Conservation (phyloP, 1,284 basidiomycete species). For the Ustilago xerochloae region DNA sequence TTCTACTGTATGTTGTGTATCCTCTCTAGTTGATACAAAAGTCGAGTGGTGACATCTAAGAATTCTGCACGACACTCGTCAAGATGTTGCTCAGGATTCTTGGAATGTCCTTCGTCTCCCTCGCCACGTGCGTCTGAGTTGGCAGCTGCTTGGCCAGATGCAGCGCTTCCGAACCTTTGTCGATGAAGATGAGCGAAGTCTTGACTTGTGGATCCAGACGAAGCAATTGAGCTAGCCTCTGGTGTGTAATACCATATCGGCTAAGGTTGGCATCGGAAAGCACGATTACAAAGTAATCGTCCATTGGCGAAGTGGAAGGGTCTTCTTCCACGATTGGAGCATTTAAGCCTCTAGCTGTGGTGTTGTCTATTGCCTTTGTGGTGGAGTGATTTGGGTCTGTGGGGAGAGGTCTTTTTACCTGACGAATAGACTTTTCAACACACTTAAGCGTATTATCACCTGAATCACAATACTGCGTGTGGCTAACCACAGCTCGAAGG, state of each 20-base stretch:
- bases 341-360: conserved; percentile 24
- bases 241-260: conserved; percentile 67
- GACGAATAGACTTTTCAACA: conserved; percentile 49
- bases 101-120: conserved; percentile 60
- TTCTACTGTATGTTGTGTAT: neutral
- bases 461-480: conserved; percentile 60
- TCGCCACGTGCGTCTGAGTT: conserved; percentile 59
- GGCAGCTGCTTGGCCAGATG: conserved; percentile 52
- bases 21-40: neutral
- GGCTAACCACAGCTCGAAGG: conserved; percentile 56
- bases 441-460: conserved; percentile 61
- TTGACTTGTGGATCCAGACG: conserved; percentile 60
- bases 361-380: neutral
- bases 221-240: conserved; percentile 50
- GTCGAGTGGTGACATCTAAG: neutral
- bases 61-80: conserved; percentile 56
- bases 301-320: conserved; percentile 42
- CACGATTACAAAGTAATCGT: conserved; percentile 69
- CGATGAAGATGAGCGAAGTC: conserved; percentile 64
- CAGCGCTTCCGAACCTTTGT: conserved; percentile 56
- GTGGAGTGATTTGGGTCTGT: neutral
- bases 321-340: conserved; percentile 28
- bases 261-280: conserved; percentile 68
- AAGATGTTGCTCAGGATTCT: conserved; percentile 60
- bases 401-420: conserved; percentile 36